Base-by-base conservation (phyloP, 352 stramenopile genomes). In the Discostella stelligera region DNA sequence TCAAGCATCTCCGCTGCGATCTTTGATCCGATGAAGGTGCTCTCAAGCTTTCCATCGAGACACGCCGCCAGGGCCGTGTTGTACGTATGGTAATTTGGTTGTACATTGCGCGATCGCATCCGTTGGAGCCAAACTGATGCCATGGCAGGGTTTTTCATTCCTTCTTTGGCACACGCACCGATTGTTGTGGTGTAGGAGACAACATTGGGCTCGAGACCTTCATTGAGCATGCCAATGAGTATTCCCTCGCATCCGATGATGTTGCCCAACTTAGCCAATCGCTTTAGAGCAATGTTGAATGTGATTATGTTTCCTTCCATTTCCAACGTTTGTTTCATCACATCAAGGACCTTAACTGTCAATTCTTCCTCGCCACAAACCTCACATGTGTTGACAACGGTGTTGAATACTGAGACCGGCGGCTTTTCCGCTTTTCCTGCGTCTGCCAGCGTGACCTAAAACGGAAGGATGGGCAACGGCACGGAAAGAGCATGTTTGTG, bases 281-380 rank as follows among this genome's bases (percentile, higher is more conserved):
- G 85, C 71, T 93, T 93, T 14, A 93, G 66, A 14, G 88, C 88
- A 84, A 93, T 93, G 62, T 93, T 93, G 56, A 90, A 90, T 20
- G 88, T 93, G 52, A 93, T 88, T 16, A 92, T 84, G 56, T 93
- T 93, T 37, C 88, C 88, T 63, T 93, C 88, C 8, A 84, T 88
- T 20, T 91, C 67, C 37, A 91, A 79, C 4, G 82, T 90, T 16
- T 88, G 74, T 52, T 85, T 89, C 88, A 93, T 93, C 18, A 79
- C 63, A 61, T 93, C 88, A 5, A 93, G 65, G 11, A 92, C 88
- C 52, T 77, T 68, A 5, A 92, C 44, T 14, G 88, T 93, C 25
- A 93, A 66, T 41, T 93, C 88, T 72, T 90, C 73, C 74, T 93
- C 88, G 16, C 82, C 86, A 65, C 88, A 93, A 66, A 93, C 79